Evolutionary conservation across 2,329 filamentous ascomycete genomes (phyloP).

Genomic region (Botrytis galanthina): DNA sequence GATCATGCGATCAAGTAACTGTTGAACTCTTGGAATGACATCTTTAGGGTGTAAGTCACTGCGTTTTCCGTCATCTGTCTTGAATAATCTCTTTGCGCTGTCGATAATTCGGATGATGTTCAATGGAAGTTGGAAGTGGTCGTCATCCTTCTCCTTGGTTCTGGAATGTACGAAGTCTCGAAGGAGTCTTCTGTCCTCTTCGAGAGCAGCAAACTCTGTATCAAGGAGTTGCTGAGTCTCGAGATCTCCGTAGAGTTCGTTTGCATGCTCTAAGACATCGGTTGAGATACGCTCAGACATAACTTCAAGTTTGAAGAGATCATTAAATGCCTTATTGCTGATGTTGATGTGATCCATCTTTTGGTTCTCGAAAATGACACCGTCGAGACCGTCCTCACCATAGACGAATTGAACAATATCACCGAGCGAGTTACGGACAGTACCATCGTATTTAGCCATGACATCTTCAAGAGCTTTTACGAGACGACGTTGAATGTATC

Average conservation of each 20-base stretch:
- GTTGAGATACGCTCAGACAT: slow-evolving; percentile 63
- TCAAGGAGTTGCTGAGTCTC: slow-evolving; percentile 84
- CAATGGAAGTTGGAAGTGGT: slow-evolving; percentile 86
- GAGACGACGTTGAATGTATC: slow-evolving; percentile 97
- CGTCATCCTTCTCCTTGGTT: slow-evolving; percentile 68
- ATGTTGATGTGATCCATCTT: slow-evolving; percentile 81
- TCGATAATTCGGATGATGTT: slow-evolving; percentile 91
- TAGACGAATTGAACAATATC: slow-evolving; percentile 98
- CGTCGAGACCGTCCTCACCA: slow-evolving; percentile 94
- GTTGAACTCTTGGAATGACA: slow-evolving; percentile 75
- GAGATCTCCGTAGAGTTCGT: slow-evolving; percentile 83
- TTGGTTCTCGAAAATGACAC: slow-evolving; percentile 90
- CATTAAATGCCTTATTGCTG: slow-evolving; percentile 73
- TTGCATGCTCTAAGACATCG: slow-evolving; percentile 80
- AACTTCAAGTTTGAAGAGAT: slow-evolving; percentile 81
- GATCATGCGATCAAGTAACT: slow-evolving; percentile 71
- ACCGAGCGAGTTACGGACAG: slow-evolving; percentile 92
- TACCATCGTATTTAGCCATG: slow-evolving; percentile 96
- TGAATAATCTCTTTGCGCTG: slow-evolving; percentile 85
- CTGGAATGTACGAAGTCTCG: slow-evolving; percentile 56
- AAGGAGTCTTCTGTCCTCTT: slow-evolving; percentile 71
- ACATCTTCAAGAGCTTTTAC: slow-evolving; percentile 98
- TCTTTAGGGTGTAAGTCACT: slow-evolving; percentile 89
- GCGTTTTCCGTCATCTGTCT: slow-evolving; percentile 78
- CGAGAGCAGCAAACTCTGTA: slow-evolving; percentile 78